These are phyloP conservation scores for Cicer pinnatifidum DNA, from an alignment of 306 rosid genomes.

Conservation along the genomic window DNA sequence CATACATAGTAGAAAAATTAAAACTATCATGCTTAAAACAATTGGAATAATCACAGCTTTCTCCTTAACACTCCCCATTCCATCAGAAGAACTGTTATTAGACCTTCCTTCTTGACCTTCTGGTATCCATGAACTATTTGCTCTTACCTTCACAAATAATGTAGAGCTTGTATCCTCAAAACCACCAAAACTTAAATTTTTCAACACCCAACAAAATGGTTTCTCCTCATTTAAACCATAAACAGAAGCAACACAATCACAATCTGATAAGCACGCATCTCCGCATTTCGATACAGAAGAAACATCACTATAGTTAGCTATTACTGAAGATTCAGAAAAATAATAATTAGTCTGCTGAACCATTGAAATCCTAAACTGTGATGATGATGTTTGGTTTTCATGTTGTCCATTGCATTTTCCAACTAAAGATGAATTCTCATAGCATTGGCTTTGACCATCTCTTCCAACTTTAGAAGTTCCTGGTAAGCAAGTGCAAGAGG, in stretches of 20 bases:
- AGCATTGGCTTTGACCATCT: constrained; percentile 71
- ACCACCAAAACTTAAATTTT: constrained; percentile 86
- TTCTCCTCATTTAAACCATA: constrained; percentile 82
- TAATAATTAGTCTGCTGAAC: constrained; percentile 86
- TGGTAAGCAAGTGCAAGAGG: constrained; percentile 84
- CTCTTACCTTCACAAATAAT: constrained; percentile 72
- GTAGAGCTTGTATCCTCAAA: constrained; percentile 85
- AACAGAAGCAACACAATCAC: constrained; percentile 92
- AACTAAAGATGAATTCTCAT: constrained; percentile 67
- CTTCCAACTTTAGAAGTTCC: constrained; percentile 63
- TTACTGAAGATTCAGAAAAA: constrained; percentile 70
- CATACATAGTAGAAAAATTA: constrained; percentile 67
- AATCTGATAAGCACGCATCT: constrained; percentile 77
- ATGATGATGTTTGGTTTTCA: constrained; percentile 44
- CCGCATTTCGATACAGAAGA: constrained; percentile 74
- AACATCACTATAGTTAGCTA: constrained; percentile 82
- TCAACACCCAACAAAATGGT: constrained; percentile 84
- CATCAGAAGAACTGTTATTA: constrained; percentile 52
- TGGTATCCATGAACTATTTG: constrained; percentile 56
- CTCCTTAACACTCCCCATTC: constrained; percentile 52
- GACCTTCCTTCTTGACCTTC: constrained; percentile 49
- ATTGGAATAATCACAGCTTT: constrained; percentile 77
- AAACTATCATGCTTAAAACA: constrained; percentile 68
- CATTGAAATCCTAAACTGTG: constrained; percentile 57
- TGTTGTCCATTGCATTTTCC: constrained; percentile 61